A percentile compares a stretch with the other conserved stretches of the same genome.
phyloP scores from a whole-genome alignment of 2,329 filamentous ascomycete genomes.

The Botryotinia convoluta region DNA sequence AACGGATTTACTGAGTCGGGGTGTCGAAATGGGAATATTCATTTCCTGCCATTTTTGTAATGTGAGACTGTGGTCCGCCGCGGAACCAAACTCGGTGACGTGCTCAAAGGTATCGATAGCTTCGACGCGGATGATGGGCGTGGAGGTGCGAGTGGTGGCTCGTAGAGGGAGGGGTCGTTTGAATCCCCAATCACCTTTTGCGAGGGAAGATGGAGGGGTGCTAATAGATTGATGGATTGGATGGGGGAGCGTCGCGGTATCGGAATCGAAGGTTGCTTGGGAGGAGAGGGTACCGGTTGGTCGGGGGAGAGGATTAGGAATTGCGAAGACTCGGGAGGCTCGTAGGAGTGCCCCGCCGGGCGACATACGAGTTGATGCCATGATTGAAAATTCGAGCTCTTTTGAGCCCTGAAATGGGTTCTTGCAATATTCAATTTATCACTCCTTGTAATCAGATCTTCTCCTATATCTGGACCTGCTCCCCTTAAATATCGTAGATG shows the following conservation, averaged over 20 bases:
- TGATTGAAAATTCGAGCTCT: constrained; percentile 23
- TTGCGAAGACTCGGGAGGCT: constrained; percentile 83
- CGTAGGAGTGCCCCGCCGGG: constrained; percentile 71
- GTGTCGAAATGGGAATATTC: constrained; percentile 65
- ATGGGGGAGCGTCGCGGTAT: constrained; percentile 70
- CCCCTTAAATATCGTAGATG: neutral
- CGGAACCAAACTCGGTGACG: constrained; percentile 83
- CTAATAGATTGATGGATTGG: constrained; percentile 83
- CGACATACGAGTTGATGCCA: constrained; percentile 46
- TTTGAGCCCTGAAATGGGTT: constrained; percentile 1
- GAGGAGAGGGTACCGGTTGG: constrained; percentile 52
- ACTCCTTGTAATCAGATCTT: neutral
- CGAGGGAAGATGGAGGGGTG: constrained; percentile 69
- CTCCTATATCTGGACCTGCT: neutral
- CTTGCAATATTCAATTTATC: neutral
- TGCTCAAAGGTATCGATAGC: constrained; percentile 82
- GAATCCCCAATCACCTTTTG: constrained; percentile 85
- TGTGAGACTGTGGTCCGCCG: constrained; percentile 76
- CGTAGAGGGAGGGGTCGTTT: constrained; percentile 80
- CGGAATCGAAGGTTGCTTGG: constrained; percentile 52
- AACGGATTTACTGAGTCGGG: constrained; percentile 26
- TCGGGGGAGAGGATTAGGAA: constrained; percentile 71
- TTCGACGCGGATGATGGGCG: constrained; percentile 73
- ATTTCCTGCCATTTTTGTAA: constrained; percentile 85
- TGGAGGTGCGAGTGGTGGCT: constrained; percentile 67